Base-by-base conservation (phyloP, 2,329 filamentous ascomycete species). In the Fusarium setosum region DNA sequence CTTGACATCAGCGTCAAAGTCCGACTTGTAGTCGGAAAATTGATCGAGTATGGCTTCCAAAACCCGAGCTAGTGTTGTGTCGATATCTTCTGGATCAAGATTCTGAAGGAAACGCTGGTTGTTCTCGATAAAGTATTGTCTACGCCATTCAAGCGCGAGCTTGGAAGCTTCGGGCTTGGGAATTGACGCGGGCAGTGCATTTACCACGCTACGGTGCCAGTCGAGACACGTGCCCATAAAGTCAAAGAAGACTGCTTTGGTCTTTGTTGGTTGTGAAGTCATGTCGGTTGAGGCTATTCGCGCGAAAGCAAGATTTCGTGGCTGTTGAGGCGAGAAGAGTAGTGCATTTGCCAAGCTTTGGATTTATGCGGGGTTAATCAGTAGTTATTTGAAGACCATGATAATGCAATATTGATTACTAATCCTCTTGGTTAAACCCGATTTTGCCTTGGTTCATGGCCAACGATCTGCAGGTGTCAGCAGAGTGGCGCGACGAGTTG, bases 221-320 rank as follows among this genome's bases (percentile, higher is more conserved):
- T 88, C 79, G 4, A 85, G 82, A 62, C 84, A 87, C 23, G 84
- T 87, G 21, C 85, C 84, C 84, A 87, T 87, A 68, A 87, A 83
- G 73, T 87, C 83, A 73, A 86, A 87, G 63, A 86, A 81, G 38
- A 86, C 75, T 4, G 82, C 83, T 70, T 81, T 84, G 57, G 81
- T 75, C 3, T 44, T 60, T 15, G 29, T 24, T 31, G 26, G 17
- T 5, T 45, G 49, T 5, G 45, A 57, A 37, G 51, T 15, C 41
- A 55, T 55, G 3, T 17, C 31, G 24, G 12, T 15, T 32, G 2
- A 15, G 18, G 5, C 4, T 34, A n/a, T n/a, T n/a, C n/a, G n/a
- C n/a, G n/a, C n/a, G n/a, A n/a, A n/a, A n/a, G n/a, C n/a, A n/a
- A n/a, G n/a, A n/a, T n/a, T n/a, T n/a, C n/a, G n/a, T n/a, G n/a